phyloP scores from a whole-genome alignment of 140 eudicot genomes.

The Eryngium alpinum region DNA sequence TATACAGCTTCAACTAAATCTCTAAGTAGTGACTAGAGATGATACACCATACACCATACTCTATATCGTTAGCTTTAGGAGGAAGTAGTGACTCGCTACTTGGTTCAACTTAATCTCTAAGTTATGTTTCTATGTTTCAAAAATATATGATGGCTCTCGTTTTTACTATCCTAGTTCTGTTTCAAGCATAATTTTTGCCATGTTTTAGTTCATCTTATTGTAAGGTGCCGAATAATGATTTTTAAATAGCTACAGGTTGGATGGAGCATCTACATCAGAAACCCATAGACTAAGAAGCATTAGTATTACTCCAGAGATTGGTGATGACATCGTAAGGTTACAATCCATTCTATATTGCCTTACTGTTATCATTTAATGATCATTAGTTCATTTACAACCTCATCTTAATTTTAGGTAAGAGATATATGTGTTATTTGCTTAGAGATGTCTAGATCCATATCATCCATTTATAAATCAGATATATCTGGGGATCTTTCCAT shows the following conservation, averaged over 20 bases:
- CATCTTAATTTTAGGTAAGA: not conserved
- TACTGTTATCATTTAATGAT: not conserved
- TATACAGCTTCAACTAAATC: not conserved
- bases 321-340: conserved; percentile 96
- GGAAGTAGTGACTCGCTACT: not conserved
- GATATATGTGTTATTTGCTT: not conserved
- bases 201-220: not conserved
- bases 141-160: not conserved
- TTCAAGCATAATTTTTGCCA: not conserved
- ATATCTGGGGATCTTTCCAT: not conserved
- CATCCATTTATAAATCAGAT: not conserved
- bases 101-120: not conserved
- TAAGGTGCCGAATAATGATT: conserved; percentile 15
- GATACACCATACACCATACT: too few relatives aligned
- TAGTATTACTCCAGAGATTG: conserved; percentile 93
- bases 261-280: conserved; percentile 73
- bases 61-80: not conserved
- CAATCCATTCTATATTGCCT: not conserved
- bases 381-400: not conserved
- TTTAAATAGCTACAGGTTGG: conserved; percentile 18
- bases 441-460: not conserved
- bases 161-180: not conserved
- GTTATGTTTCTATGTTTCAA: not conserved
- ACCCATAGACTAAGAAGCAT: conserved; percentile 77
- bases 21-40: too few relatives aligned